Evolutionary conservation across 805 yeast genomes (phyloP), one percentile per base, ranked within the genome.

Genomic region (Myxozyma geophila): DNA sequence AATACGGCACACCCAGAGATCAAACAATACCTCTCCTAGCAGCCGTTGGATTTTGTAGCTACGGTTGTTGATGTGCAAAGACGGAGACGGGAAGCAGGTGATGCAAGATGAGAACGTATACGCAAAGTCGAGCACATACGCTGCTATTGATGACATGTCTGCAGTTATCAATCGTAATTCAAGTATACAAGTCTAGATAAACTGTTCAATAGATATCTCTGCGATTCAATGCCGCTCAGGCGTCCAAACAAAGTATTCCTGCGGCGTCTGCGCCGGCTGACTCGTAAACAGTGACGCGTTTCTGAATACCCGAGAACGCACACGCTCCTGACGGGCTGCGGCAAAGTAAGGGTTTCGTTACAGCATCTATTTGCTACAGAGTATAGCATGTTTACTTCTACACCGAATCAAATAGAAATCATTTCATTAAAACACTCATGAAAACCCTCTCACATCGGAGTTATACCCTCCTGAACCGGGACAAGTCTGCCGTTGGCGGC

Each of bases 41-140:
- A 92, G 80, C 63, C 85, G 82, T 59, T 85, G 76, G 17, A 92
- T 87, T 70, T 79, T 80, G 77, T 87, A 89, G 54, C 79, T 78
- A 43, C 83, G 80, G 60, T 84, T 83, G 74, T 89, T 88, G 67
- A 92, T 83, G 17, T 79, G 72, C 10, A 92, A 77, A 8, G 81
- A 80, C 0, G 95, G 92, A 15, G 83, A 63, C 54, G 74, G 75
- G 60, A 76, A 75, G 61, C 81, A 79, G 9, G 77, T 65, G 54
- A 77, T 50, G 62, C 81, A 78, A 17, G 79, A 71, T 58, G 75
- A 62, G 36, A 76, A 40, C 21, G 75, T 55, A 58, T 73, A 72
- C 48, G 71, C 57, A 28, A 72, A 33, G 62, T 76, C 80, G 7
- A 60, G 47, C 17, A 70, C 54, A 43, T 66, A 70, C 6, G 65